Percentiles rank a stretch among this genome's conserved stretches.
phyloP scores from a whole-genome alignment of 345 rosid species.

The Abelmoschus esculentus region DNA sequence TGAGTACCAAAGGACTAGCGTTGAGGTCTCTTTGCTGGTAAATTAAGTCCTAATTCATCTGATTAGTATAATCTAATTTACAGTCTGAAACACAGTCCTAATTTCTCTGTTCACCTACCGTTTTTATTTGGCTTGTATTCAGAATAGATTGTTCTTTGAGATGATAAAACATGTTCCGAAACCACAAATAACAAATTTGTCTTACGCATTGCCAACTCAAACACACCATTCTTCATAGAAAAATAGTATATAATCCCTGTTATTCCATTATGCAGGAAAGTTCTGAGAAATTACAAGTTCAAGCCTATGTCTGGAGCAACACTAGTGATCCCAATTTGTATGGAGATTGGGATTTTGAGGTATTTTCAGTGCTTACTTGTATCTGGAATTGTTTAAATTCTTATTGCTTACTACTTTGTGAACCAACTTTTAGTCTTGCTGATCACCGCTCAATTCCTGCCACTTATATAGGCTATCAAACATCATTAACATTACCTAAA shows the following conservation, averaged over 20 bases:
- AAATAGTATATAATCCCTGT: neutral
- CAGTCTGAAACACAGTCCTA: neutral
- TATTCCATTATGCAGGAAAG: slow-evolving; percentile 38
- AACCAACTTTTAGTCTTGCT: no score
- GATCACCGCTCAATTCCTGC: no score
- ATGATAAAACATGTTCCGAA: neutral
- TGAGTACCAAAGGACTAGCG: slow-evolving; percentile 58
- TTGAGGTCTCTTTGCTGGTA: slow-evolving; percentile 49
- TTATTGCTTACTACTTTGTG: neutral
- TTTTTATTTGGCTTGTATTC: neutral
- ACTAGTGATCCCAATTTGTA: slow-evolving; percentile 59
- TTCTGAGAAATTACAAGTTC: slow-evolving; percentile 41
- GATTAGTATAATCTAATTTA: neutral
- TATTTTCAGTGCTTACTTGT: slow-evolving; percentile 9
- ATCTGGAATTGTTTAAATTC: neutral
- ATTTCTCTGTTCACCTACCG: neutral
- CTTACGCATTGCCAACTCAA: no score
- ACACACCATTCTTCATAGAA: neutral
- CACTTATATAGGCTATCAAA: no score
- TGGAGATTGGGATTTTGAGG: slow-evolving; percentile 94
- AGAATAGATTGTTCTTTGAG: neutral
- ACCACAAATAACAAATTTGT: neutral
- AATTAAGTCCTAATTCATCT: neutral
- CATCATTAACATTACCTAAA: no score
- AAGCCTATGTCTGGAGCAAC: slow-evolving; percentile 67